Percentiles rank a stretch among this genome's conserved stretches.
These are phyloP conservation scores for Diaporthe ilicicola DNA, from an alignment of 2,329 filamentous ascomycete genomes.

Conservation along the genomic window DNA sequence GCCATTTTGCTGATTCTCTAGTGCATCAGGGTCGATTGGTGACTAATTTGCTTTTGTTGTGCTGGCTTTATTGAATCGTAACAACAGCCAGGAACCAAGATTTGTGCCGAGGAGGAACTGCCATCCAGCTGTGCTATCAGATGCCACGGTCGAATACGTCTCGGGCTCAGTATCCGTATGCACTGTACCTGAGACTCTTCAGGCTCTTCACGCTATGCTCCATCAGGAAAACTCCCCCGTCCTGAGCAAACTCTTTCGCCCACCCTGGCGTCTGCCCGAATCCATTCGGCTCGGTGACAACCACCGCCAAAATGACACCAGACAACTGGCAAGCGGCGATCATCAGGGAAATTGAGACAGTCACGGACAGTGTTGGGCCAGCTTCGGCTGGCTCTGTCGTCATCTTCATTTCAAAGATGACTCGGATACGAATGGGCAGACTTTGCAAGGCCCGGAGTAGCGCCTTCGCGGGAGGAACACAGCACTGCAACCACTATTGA, in stretches of 20 bases:
- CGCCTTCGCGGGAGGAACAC: background rate
- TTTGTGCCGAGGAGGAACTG: conserved; percentile 8
- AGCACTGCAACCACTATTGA: conserved; percentile 12
- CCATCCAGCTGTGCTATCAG: background rate
- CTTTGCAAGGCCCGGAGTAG: background rate
- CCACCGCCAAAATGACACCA: conserved; percentile 7
- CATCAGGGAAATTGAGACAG: conserved; percentile 23
- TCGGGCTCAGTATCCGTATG: conserved; percentile 15
- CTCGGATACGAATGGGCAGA: conserved; percentile 25
- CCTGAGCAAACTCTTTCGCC: conserved; percentile 21
- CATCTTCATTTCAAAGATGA: conserved; percentile 28
- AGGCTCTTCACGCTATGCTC: conserved; percentile 23
- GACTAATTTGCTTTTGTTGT: background rate
- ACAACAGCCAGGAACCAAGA: background rate
- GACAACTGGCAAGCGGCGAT: conserved; percentile 28
- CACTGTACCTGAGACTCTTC: conserved; percentile 26
- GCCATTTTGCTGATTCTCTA: background rate
- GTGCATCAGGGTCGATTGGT: background rate
- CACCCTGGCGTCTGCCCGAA: conserved; percentile 19
- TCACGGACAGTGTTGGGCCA: conserved; percentile 17
- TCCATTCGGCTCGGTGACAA: conserved; percentile 12
- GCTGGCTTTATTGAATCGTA: background rate
- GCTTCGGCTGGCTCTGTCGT: conserved; percentile 21
- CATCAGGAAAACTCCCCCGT: conserved; percentile 26
- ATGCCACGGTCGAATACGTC: background rate